A percentile compares a stretch with the other conserved stretches of the same genome.
Evolutionary conservation across 345 rosid genomes (phyloP).

Genomic region (Sisymbrium altissimum): DNA sequence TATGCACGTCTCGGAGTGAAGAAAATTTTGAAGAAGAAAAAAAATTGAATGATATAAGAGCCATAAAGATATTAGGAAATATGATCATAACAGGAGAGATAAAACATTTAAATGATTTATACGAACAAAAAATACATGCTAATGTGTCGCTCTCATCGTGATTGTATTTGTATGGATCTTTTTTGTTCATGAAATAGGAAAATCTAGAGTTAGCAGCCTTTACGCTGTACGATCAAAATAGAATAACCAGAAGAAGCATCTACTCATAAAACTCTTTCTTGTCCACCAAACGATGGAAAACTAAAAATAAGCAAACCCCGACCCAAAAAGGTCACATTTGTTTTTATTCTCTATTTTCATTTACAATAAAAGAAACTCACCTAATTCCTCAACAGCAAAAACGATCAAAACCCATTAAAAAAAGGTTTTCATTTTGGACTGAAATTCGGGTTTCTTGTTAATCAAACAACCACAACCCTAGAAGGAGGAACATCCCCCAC

Average conservation of each 20-base stretch:
- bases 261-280: neutral
- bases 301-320: slow-evolving; percentile 6
- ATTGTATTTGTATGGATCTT: neutral
- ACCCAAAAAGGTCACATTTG: neutral
- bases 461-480: slow-evolving; percentile 10
- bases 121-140: neutral
- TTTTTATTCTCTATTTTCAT: neutral
- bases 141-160: neutral
- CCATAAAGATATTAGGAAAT: neutral
- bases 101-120: neutral
- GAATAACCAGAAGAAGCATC: neutral
- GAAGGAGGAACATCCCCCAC: neutral
- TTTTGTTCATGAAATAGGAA: neutral
- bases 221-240: neutral
- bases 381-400: neutral
- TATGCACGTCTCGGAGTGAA: neutral
- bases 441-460: slow-evolving; percentile 10
- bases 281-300: neutral
- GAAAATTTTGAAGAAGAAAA: neutral
- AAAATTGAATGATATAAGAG: neutral
- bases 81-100: neutral
- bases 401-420: slow-evolving; percentile 1
- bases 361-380: neutral
- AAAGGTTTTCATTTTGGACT: neutral
- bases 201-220: neutral